Evolutionary conservation across 495 filamentous ascomycete species (phyloP).

Genomic region (Tuber melanosporum): DNA sequence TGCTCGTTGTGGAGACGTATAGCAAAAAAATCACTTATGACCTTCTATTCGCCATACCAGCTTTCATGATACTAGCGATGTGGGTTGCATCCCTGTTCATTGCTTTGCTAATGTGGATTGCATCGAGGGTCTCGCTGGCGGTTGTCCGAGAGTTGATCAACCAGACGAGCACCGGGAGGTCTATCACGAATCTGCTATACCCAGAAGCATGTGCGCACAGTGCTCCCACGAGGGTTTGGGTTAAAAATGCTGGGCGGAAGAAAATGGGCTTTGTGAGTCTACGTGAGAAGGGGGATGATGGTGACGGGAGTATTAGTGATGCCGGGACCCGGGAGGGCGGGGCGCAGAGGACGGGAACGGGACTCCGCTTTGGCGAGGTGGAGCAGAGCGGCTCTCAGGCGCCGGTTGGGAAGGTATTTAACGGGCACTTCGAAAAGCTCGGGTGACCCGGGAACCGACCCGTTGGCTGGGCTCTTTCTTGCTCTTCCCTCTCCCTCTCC

Average conservation of each 20-base stretch:
- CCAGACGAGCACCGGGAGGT: constrained; percentile 13
- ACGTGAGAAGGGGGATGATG: neutral
- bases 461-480: neutral
- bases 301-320: neutral
- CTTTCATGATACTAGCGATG: constrained; percentile 28
- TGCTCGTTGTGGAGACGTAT: constrained; percentile 33
- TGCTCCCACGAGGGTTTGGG: constrained; percentile 6
- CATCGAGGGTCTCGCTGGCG: neutral
- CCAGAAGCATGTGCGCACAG: constrained; percentile 1
- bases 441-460: neutral
- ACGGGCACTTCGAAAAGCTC: neutral
- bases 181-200: constrained; percentile 14
- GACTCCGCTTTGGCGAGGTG: neutral
- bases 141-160: constrained; percentile 14
- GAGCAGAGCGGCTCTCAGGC: too few species aligned
- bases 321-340: too few species aligned
- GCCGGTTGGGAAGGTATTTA: neutral
- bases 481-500: neutral
- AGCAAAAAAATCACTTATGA: constrained; percentile 40
- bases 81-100: constrained; percentile 12
- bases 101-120: constrained; percentile 5
- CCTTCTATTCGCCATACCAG: constrained; percentile 43
- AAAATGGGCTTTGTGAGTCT: constrained; percentile 8
- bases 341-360: neutral
- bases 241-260: constrained; percentile 5